Conservation (phyloP, 805 yeast species). For the Saccharomyces kudriavzevii region DNA sequence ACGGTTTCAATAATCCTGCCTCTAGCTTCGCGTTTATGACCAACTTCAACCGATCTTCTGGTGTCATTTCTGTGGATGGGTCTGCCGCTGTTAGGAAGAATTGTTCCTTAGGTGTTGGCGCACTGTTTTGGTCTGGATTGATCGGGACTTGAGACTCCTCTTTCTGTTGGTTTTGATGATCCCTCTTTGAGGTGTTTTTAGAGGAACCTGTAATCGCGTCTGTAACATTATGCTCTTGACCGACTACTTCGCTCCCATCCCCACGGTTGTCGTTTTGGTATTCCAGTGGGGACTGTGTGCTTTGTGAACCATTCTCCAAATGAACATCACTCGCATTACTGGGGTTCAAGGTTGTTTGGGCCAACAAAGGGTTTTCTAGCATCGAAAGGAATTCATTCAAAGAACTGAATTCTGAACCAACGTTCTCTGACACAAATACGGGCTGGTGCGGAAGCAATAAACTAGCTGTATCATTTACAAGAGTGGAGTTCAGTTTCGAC, state of each 20-base stretch:
- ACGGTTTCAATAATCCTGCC: constrained; percentile 88
- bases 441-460: constrained; percentile 50
- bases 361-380: constrained; percentile 69
- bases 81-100: constrained; percentile 95
- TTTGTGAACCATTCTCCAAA: not conserved
- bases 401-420: constrained; percentile 86
- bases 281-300: not conserved
- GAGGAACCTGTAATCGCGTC: not conserved
- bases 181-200: not conserved
- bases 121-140: constrained; percentile 4
- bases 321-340: not conserved
- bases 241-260: not conserved
- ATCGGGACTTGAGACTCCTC: constrained; percentile 8
- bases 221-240: not conserved
- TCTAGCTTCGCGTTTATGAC: constrained; percentile 90
- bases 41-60: constrained; percentile 86
- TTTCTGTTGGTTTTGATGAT: constrained; percentile 14
- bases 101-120: constrained; percentile 80
- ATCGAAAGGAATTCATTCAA: constrained; percentile 81
- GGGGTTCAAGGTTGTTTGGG: not conserved
- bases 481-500: not conserved
- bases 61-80: constrained; percentile 88
- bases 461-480: not conserved
- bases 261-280: not conserved
- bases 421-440: constrained; percentile 81